phyloP scores from a whole-genome alignment of 2,329 filamentous ascomycete species.

The Fusarium sp. region DNA sequence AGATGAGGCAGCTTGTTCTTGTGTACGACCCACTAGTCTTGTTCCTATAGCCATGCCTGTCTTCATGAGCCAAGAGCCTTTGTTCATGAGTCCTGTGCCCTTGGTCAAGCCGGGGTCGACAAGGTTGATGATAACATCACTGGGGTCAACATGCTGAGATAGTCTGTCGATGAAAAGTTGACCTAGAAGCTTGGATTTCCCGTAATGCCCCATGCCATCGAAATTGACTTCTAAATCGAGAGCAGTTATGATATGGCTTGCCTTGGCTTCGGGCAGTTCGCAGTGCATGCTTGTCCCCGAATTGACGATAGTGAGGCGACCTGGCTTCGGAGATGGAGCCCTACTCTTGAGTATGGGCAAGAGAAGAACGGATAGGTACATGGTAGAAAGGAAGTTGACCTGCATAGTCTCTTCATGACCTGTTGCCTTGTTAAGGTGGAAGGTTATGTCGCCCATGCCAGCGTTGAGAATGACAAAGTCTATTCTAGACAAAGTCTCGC shows the following conservation, averaged over 20 bases:
- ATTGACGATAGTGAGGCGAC: background rate
- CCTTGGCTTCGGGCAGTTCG: background rate
- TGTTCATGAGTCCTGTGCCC: background rate
- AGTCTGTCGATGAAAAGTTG: background rate
- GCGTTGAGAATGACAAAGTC: background rate
- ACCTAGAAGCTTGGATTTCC: background rate
- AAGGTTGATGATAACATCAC: background rate
- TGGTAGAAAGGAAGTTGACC: slow-evolving; percentile 5
- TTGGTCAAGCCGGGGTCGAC: slow-evolving; percentile 1
- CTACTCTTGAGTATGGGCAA: background rate
- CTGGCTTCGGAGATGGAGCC: background rate
- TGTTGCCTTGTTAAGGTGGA: background rate
- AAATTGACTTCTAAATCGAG: background rate
- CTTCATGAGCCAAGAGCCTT: background rate
- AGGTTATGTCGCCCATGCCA: background rate
- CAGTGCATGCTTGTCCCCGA: background rate
- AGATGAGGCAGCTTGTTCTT: background rate
- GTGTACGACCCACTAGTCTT: background rate
- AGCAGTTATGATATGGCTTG: background rate
- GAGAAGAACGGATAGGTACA: background rate
- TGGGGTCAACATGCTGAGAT: background rate
- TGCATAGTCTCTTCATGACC: slow-evolving; percentile 1
- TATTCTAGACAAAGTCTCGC: background rate
- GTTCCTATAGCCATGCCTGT: background rate
- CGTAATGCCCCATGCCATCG: background rate